phyloP scores from a whole-genome alignment of 208 protist genomes.

The Trichomonas vaginalis region DNA sequence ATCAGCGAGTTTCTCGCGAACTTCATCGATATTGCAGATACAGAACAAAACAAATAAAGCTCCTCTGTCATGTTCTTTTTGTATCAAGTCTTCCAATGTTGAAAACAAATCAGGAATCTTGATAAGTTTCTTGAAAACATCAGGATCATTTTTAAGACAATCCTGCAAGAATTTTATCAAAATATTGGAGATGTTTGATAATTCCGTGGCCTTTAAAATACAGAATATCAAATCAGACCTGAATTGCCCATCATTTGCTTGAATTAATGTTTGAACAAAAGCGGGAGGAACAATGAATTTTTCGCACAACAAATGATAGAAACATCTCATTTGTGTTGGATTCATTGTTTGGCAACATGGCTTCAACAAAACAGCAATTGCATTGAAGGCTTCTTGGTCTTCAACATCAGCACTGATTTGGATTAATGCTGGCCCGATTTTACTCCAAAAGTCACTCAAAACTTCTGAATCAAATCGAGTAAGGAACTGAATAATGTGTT shows the following conservation, averaged over 20 bases:
- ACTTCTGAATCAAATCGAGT: background rate
- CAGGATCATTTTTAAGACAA: background rate
- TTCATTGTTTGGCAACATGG: background rate
- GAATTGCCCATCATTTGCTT: background rate
- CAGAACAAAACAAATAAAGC: background rate
- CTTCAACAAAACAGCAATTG: background rate
- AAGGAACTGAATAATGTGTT: background rate
- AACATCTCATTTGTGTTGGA: background rate
- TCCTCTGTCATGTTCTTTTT: background rate
- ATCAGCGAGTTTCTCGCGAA: background rate
- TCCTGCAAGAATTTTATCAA: background rate
- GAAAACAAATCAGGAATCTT: background rate
- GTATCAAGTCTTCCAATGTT: background rate
- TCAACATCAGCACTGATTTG: background rate
- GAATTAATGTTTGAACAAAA: background rate
- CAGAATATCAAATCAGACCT: background rate
- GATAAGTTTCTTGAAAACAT: background rate
- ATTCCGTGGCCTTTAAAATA: background rate
- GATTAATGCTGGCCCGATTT: background rate
- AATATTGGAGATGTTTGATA: background rate
- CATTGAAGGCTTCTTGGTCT: background rate
- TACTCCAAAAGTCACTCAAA: background rate
- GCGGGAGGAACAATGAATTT: background rate
- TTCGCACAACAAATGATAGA: background rate
- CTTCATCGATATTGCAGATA: background rate